phyloP scores from a whole-genome alignment of 371 early-diverging fungal genomes.

The Mortierella sp. region DNA sequence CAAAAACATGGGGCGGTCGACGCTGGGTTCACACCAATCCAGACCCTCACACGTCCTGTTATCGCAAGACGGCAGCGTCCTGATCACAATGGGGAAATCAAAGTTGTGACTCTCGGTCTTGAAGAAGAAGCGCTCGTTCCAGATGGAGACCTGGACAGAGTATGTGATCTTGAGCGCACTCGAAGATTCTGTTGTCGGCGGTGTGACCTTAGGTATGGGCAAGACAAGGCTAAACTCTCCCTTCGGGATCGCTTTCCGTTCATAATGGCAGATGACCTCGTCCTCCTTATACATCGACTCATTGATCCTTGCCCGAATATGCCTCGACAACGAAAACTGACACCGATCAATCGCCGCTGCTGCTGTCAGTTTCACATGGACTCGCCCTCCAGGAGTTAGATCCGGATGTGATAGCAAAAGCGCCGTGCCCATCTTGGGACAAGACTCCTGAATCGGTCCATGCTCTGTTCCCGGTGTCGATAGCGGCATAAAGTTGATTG shows the following conservation, averaged over 20 bases:
- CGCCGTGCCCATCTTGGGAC: constrained; percentile 54
- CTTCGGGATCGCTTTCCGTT: constrained; percentile 48
- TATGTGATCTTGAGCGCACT: constrained; percentile 53
- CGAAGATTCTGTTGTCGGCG: constrained; percentile 48
- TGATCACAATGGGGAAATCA: constrained; percentile 45
- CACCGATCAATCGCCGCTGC: constrained; percentile 53
- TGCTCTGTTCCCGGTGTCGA: constrained; percentile 49
- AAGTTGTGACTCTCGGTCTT: constrained; percentile 55
- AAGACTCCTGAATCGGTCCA: constrained; percentile 48
- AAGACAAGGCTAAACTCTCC: constrained; percentile 45
- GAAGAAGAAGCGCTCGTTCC: constrained; percentile 55
- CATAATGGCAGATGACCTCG: constrained; percentile 52
- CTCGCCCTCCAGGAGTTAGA: constrained; percentile 47
- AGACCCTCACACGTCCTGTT: constrained; percentile 49
- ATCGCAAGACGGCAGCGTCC: constrained; percentile 52
- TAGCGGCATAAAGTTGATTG: constrained; percentile 52
- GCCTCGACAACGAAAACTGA: constrained; percentile 49
- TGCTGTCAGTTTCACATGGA: constrained; percentile 47
- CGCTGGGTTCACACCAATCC: constrained; percentile 54
- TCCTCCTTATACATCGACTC: constrained; percentile 50
- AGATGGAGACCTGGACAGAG: constrained; percentile 53
- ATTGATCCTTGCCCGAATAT: constrained; percentile 53
- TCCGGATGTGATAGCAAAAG: constrained; percentile 47
- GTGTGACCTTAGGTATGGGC: constrained; percentile 50
- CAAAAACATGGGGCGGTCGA: constrained; percentile 52